phyloP scores from a whole-genome alignment of 768 basidiomycete species.

The Xerocomus potaroensis region DNA sequence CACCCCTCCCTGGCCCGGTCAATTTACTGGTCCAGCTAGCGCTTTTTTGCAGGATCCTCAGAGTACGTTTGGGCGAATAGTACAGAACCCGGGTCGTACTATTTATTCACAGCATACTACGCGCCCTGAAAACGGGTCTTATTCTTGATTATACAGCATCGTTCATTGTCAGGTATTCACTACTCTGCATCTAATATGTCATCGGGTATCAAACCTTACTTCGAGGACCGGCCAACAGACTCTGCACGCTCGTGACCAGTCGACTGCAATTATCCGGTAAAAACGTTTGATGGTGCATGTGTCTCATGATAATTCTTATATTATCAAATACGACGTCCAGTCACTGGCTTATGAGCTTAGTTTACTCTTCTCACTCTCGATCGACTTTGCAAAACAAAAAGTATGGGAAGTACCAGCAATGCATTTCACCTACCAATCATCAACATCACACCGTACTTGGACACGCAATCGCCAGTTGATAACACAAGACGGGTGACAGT shows the following conservation, averaged over 20 bases:
- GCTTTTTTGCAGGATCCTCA: slow-evolving; percentile 45
- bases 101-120: slow-evolving; percentile 57
- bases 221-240: too few relatives aligned
- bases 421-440: slow-evolving; percentile 59
- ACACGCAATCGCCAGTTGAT: slow-evolving; percentile 23
- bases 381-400: too few relatives aligned
- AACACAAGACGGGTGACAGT: slow-evolving; percentile 39
- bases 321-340: too few relatives aligned
- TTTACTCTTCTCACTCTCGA: too few relatives aligned
- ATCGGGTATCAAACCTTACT: not conserved
- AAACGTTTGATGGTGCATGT: too few relatives aligned
- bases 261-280: not conserved
- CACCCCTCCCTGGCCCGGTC: slow-evolving; percentile 31
- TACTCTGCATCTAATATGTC: slow-evolving; percentile 20
- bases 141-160: slow-evolving; percentile 17
- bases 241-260: not conserved
- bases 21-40: slow-evolving; percentile 47
- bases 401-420: not conserved
- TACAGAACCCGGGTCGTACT: slow-evolving; percentile 55
- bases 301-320: slow-evolving; percentile 17
- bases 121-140: slow-evolving; percentile 32
- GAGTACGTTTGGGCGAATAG: slow-evolving; percentile 36
- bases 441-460: slow-evolving; percentile 62
- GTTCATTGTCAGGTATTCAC: slow-evolving; percentile 15
- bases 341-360: too few relatives aligned